These are phyloP conservation scores for Ceratocystis eucalypticola DNA, from an alignment of 2,329 filamentous ascomycete species.

Conservation along the genomic window DNA sequence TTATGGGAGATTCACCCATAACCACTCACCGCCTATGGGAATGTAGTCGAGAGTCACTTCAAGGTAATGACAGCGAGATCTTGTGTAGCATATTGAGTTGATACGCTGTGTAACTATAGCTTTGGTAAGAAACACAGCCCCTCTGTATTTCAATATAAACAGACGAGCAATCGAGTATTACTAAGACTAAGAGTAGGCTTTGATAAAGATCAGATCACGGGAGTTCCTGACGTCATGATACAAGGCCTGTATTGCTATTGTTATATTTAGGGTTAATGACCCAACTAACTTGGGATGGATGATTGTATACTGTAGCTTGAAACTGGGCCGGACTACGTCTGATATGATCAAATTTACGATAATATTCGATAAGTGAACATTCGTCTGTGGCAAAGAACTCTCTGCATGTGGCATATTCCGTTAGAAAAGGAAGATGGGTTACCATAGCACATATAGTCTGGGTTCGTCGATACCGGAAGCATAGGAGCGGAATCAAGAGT, in stretches of 20 bases:
- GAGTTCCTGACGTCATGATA: not conserved
- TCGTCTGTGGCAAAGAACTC: not conserved
- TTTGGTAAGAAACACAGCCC: too few species aligned
- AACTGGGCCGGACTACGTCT: not conserved
- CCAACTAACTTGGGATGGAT: not conserved
- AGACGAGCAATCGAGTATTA: too few species aligned
- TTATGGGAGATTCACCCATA: too few species aligned
- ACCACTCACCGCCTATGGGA: too few species aligned
- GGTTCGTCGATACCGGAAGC: conserved; percentile 2
- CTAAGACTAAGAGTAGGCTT: too few species aligned
- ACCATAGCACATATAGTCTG: not conserved
- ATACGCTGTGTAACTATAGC: too few species aligned
- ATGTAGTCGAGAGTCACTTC: too few species aligned
- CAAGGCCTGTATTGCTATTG: not conserved
- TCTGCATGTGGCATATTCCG: not conserved
- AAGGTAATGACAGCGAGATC: too few species aligned
- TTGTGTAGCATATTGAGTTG: too few species aligned
- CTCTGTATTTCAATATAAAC: too few species aligned
- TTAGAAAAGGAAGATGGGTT: not conserved
- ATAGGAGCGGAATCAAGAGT: not conserved
- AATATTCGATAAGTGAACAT: not conserved
- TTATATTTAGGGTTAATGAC: not conserved
- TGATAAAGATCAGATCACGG: too few species aligned
- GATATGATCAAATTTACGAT: not conserved
- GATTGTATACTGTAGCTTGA: not conserved